Conservation (phyloP, 1,284 basidiomycete species). For the Malassezia equina region DNA sequence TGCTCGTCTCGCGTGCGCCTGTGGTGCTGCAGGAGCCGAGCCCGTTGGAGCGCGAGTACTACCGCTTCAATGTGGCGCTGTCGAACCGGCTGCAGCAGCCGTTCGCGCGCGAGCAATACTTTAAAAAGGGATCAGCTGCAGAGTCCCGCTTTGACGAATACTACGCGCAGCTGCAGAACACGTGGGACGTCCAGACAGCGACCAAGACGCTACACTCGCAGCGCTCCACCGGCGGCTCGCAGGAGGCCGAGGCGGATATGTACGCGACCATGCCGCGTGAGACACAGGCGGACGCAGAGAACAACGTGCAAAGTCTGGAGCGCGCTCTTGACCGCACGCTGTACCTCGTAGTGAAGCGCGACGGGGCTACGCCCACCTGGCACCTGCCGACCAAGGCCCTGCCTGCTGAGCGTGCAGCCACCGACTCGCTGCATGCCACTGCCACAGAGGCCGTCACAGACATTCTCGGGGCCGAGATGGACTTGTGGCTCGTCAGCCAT, state of each 20-base stretch:
- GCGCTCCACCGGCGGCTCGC: background rate
- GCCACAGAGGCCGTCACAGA: constrained; percentile 27
- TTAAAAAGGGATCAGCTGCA: constrained; percentile 79
- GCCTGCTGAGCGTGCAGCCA: constrained; percentile 1
- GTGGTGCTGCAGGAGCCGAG: constrained; percentile 67
- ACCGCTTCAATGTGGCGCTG: constrained; percentile 72
- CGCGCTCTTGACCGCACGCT: constrained; percentile 71
- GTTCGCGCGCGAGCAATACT: constrained; percentile 82
- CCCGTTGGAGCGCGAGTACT: constrained; percentile 72
- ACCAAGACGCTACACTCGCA: background rate
- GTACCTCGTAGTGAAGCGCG: constrained; percentile 60
- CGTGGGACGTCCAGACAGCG: constrained; percentile 18
- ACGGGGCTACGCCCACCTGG: constrained; percentile 16
- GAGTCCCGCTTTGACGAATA: constrained; percentile 65
- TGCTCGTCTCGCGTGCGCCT: constrained; percentile 75
- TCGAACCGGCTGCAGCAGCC: constrained; percentile 78
- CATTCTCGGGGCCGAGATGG: constrained; percentile 32
- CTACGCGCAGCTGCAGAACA: constrained; percentile 49
- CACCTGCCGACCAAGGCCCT: constrained; percentile 26
- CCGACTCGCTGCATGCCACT: constrained; percentile 10
- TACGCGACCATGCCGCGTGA: constrained; percentile 51
- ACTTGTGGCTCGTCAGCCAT: constrained; percentile 43
- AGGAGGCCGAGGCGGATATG: constrained; percentile 53
- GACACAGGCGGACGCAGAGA: constrained; percentile 58
- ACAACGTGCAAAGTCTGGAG: constrained; percentile 64